A percentile compares a stretch with the other conserved stretches of the same genome.
These are phyloP conservation scores for Sordariomycetes sp. DNA, from an alignment of 2,329 filamentous ascomycete species.

Conservation along the genomic window DNA sequence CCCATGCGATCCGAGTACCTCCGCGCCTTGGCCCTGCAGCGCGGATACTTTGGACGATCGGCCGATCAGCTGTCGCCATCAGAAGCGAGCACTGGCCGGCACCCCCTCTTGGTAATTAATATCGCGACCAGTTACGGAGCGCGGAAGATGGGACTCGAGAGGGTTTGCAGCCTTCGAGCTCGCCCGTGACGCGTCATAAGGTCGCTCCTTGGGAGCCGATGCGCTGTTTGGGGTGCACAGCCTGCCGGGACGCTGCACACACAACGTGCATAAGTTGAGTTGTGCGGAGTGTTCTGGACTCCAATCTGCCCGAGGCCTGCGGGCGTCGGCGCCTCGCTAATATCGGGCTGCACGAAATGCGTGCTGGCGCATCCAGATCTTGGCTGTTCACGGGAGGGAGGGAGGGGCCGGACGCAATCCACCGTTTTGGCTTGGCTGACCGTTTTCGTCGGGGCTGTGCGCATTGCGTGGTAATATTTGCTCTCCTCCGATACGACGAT, in stretches of 20 bases:
- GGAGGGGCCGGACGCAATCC: too few species aligned
- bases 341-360: too few species aligned
- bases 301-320: too few species aligned
- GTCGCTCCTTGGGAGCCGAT: neutral
- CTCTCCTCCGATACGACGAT: neutral
- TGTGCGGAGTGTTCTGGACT: neutral
- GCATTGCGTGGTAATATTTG: neutral
- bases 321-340: too few species aligned
- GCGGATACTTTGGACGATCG: neutral
- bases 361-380: too few species aligned
- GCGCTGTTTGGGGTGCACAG: neutral
- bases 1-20: neutral
- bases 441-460: too few species aligned
- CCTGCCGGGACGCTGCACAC: neutral
- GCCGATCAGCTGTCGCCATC: neutral
- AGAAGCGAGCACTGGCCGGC: neutral
- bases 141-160: neutral
- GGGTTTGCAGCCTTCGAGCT: neutral
- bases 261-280: too few species aligned
- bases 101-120: neutral
- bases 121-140: neutral
- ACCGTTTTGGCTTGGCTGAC: too few species aligned
- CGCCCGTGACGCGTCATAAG: neutral
- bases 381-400: too few species aligned
- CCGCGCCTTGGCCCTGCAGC: neutral